A percentile compares a stretch with the other conserved stretches of the same genome.
Evolutionary conservation across 2,329 filamentous ascomycete species (phyloP).

Genomic region (Phyllosticta capitalensis): DNA sequence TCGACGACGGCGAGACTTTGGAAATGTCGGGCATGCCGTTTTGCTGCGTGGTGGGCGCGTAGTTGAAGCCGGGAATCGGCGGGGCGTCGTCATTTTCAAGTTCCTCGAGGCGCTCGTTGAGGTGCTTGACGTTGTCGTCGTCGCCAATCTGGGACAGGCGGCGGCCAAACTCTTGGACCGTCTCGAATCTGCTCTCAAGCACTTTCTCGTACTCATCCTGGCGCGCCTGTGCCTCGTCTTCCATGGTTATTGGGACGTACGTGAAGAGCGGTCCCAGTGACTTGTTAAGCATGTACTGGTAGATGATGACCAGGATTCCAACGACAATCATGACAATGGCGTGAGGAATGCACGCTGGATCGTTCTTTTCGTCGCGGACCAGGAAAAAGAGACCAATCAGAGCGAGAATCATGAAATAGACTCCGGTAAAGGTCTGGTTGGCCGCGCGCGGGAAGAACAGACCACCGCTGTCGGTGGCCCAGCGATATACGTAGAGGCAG

Average conservation of each 20-base stretch:
- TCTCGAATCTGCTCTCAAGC: slow-evolving; percentile 36
- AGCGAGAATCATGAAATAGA: slow-evolving; percentile 91
- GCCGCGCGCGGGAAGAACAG: slow-evolving; percentile 85
- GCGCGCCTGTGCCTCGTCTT: slow-evolving; percentile 86
- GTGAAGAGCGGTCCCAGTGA: slow-evolving; percentile 79
- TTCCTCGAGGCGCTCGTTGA: slow-evolving; percentile 16
- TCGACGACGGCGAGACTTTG: neutral
- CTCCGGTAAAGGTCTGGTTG: slow-evolving; percentile 88
- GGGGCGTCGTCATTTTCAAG: slow-evolving; percentile 17
- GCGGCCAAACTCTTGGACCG: slow-evolving; percentile 21
- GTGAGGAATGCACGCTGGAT: slow-evolving; percentile 59
- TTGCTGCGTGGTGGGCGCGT: neutral
- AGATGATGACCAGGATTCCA: slow-evolving; percentile 60
- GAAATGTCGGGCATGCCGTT: neutral
- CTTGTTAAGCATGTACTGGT: slow-evolving; percentile 69
- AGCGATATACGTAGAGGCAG: slow-evolving; percentile 88
- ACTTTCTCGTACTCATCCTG: slow-evolving; percentile 81
- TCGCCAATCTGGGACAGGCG: neutral
- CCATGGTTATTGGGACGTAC: slow-evolving; percentile 87
- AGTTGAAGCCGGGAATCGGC: slow-evolving; percentile 18
- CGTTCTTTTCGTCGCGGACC: slow-evolving; percentile 46
- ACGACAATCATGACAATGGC: slow-evolving; percentile 77
- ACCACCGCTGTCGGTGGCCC: slow-evolving; percentile 83
- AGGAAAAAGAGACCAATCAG: slow-evolving; percentile 87
- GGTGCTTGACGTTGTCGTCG: slow-evolving; percentile 11